Evolutionary conservation across 2,329 filamentous ascomycete genomes (phyloP).

Genomic region (Zymoseptoria ardabiliae): DNA sequence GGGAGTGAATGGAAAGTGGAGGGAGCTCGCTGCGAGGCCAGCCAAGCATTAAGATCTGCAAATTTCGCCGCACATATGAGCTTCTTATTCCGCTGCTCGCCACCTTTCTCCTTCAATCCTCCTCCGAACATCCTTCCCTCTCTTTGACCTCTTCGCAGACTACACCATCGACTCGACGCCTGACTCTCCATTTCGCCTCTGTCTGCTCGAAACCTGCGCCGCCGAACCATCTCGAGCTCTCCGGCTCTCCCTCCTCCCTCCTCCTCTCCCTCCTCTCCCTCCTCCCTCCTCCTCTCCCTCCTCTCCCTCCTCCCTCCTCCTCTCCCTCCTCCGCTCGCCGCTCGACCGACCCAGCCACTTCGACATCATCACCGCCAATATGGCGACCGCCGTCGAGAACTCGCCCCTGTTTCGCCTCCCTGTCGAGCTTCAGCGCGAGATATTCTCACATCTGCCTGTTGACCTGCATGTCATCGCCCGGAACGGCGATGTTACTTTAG

Average conservation of each 20-base stretch:
- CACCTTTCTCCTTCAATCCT: too few species aligned
- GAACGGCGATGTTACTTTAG: not conserved
- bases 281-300: too few species aligned
- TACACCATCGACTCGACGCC: not conserved
- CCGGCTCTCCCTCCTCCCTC: too few species aligned
- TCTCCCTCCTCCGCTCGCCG: not conserved
- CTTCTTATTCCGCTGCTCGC: too few species aligned
- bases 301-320: too few species aligned
- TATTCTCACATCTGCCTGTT: not conserved
- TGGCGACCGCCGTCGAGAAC: not conserved
- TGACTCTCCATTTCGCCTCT: not conserved
- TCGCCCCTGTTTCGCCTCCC: not conserved
- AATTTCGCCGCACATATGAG: too few species aligned
- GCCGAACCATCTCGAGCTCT: not conserved
- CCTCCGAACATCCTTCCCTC: too few species aligned
- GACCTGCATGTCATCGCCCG: not conserved
- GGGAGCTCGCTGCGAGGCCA: too few species aligned
- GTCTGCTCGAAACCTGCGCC: not conserved
- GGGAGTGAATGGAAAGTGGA: too few species aligned
- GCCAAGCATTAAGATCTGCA: too few species aligned
- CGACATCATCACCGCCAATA: not conserved
- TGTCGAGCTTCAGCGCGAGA: not conserved
- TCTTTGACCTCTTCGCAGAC: not conserved
- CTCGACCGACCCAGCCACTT: not conserved
- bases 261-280: not conserved